Evolutionary conservation across 495 filamentous ascomycete genomes (phyloP).

Genomic region (Achaetomiella virescens): DNA sequence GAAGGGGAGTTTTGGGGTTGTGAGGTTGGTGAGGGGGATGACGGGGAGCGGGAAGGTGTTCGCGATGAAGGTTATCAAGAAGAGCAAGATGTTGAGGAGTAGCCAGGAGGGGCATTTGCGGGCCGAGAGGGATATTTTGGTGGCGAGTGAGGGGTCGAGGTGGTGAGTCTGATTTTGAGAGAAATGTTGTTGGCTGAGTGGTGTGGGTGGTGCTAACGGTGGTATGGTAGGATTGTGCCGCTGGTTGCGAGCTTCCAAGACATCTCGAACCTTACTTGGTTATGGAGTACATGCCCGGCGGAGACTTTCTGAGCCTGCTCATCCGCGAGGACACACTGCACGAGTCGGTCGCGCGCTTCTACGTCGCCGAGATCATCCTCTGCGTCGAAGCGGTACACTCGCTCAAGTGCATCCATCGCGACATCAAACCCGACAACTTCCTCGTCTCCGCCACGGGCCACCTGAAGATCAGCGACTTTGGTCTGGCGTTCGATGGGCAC

Average conservation of each 20-base stretch:
- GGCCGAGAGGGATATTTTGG: conserved; percentile 86
- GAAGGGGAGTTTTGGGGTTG: conserved; percentile 91
- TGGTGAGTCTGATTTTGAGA: conserved; percentile 47
- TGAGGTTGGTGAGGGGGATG: conserved; percentile 72
- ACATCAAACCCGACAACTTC: conserved; percentile 96
- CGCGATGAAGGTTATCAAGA: conserved; percentile 95
- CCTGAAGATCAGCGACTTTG: conserved; percentile 92
- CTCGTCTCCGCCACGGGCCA: conserved; percentile 82
- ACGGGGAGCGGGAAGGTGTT: conserved; percentile 58
- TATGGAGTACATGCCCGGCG: conserved; percentile 97
- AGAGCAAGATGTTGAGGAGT: conserved; percentile 81
- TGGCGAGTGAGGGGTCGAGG: conserved; percentile 70
- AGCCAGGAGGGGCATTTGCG: conserved; percentile 88
- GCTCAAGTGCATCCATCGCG: conserved; percentile 84
- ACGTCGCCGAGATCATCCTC: conserved; percentile 89
- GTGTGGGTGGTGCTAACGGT: conserved; percentile 12
- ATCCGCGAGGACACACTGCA: conserved; percentile 74
- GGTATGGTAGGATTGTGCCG: conserved; percentile 60
- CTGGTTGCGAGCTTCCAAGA: conserved; percentile 89
- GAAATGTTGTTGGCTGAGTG: neutral
- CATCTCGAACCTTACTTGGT: conserved; percentile 76
- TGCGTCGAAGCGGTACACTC: conserved; percentile 90
- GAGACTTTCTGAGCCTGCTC: conserved; percentile 81
- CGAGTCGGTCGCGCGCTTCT: conserved; percentile 74
- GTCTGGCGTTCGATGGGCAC: conserved; percentile 87